These are phyloP conservation scores for Imleria badia DNA, from an alignment of 768 basidiomycete species.

Conservation along the genomic window DNA sequence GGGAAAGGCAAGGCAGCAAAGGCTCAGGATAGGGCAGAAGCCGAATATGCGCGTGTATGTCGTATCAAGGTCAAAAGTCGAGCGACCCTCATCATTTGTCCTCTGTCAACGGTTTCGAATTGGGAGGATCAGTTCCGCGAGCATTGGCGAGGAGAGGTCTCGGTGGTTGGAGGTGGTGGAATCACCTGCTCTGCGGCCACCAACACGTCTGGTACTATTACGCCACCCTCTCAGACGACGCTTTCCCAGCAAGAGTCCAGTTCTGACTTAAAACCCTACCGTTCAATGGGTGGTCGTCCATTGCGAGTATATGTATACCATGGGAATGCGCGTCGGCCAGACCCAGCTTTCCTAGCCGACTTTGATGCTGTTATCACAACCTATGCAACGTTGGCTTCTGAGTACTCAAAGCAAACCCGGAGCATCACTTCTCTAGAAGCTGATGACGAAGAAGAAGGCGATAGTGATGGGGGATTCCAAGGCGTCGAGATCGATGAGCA, in stretches of 20 bases:
- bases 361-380: constrained; percentile 98
- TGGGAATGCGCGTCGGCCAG: constrained; percentile 82
- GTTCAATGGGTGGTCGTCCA: constrained; percentile 47
- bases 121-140: constrained; percentile 99
- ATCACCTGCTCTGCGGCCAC: constrained; percentile 32
- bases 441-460: constrained; percentile 67
- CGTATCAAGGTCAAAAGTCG: constrained; percentile 82
- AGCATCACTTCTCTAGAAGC: constrained; percentile 57
- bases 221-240: constrained; percentile 37
- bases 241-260: constrained; percentile 28
- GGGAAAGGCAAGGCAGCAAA: constrained; percentile 66
- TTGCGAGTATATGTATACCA: constrained; percentile 96
- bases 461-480: constrained; percentile 61
- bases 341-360: constrained; percentile 84
- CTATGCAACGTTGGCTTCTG: constrained; percentile 92
- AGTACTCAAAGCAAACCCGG: constrained; percentile 86
- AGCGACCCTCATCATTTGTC: constrained; percentile 95
- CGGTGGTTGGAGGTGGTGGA: constrained; percentile 76
- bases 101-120: constrained; percentile 93
- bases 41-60: constrained; percentile 65
- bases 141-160: constrained; percentile 90
- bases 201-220: constrained; percentile 35
- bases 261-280: constrained; percentile 29
- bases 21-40: constrained; percentile 68
- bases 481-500: constrained; percentile 66